Evolutionary conservation across 495 filamentous ascomycete genomes (phyloP), one percentile per base, ranked within the genome.

Genomic region (Ramalina intermedia): DNA sequence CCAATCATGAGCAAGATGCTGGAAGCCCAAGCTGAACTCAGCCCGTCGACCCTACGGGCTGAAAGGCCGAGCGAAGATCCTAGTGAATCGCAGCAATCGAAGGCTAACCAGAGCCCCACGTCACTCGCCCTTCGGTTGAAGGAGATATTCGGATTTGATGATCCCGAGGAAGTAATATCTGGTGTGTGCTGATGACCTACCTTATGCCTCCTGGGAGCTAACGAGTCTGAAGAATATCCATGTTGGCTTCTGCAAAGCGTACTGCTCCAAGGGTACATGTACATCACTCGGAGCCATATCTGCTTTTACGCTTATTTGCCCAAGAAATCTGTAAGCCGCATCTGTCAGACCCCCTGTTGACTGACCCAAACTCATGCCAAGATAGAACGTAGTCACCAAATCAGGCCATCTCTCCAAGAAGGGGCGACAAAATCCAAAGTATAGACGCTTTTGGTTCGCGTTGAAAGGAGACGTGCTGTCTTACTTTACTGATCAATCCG

Each of bases 281-380:
- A 96, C 68, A 86, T 98, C 59, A 96, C 93, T 0, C 73, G 82
- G 46, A 80, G 80, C 49, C 91, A 98, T 61, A 84, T 98, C 46
- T 95, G 89, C 57, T 98, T 98, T 63, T 96, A 96, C 61, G 88
- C 93, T 12, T 96, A 96, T 61, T 68, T 96, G 27, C 89, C 91
- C 6, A 90, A 85, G 69, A 94, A 90, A 71, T 75, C 81, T 38
- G 82, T 85, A 69, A 66, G 76, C 38, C 29, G 18, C 17, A 21
- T 20, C 50, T 36, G 24, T n/a, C 13, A 24, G 4, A 38, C 35
- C n/a, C 18, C 24, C 20, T 5, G 17, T 2, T 16, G 13, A 39
- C 21, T 16, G 11, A 17, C 9, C 33, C 40, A 14, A 43, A 58
- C 71, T 70, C 45, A 67, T 26, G 26, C 8, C 33, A 4, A 6